Conservation (phyloP, 805 yeast species). For the Schizosaccharomyces japonicus region DNA sequence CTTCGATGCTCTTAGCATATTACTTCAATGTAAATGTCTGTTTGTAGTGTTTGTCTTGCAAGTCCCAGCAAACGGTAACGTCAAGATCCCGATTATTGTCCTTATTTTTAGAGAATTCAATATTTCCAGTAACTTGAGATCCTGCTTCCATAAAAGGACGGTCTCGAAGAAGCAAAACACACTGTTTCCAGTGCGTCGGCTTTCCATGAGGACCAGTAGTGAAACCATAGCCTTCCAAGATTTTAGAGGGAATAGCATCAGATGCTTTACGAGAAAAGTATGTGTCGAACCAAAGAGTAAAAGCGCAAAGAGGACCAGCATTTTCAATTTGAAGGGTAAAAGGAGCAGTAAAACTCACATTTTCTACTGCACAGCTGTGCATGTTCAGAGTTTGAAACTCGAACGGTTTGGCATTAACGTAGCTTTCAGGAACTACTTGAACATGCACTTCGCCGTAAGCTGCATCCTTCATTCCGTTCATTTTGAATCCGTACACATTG, state of each 20-base stretch:
- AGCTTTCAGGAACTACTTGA: constrained; percentile 40
- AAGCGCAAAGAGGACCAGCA: constrained; percentile 52
- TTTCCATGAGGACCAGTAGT: constrained; percentile 72
- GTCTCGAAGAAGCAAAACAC: constrained; percentile 56
- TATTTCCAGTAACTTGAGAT: constrained; percentile 35
- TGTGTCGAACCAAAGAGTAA: constrained; percentile 71
- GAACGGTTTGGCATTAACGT: constrained; percentile 33
- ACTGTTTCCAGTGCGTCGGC: constrained; percentile 71
- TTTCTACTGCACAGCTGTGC: constrained; percentile 49
- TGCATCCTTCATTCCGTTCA: constrained; percentile 49
- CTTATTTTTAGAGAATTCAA: constrained; percentile 46
- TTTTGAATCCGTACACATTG: constrained; percentile 85
- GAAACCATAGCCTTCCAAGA: constrained; percentile 17
- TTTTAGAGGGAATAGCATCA: neutral
- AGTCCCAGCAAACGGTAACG: constrained; percentile 26
- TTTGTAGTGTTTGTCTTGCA: neutral
- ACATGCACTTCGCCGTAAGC: constrained; percentile 46
- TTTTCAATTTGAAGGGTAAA: constrained; percentile 42
- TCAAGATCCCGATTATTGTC: constrained; percentile 61
- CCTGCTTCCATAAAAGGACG: constrained; percentile 49
- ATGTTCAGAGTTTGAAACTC: constrained; percentile 53
- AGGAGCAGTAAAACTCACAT: constrained; percentile 40
- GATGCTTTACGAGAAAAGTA: constrained; percentile 27
- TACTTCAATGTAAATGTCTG: neutral
- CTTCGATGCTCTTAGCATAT: too few species aligned